A percentile compares a stretch with the other conserved stretches of the same genome.
Conservation (phyloP, 179 eudicot genomes). For the Silene coronaria region DNA sequence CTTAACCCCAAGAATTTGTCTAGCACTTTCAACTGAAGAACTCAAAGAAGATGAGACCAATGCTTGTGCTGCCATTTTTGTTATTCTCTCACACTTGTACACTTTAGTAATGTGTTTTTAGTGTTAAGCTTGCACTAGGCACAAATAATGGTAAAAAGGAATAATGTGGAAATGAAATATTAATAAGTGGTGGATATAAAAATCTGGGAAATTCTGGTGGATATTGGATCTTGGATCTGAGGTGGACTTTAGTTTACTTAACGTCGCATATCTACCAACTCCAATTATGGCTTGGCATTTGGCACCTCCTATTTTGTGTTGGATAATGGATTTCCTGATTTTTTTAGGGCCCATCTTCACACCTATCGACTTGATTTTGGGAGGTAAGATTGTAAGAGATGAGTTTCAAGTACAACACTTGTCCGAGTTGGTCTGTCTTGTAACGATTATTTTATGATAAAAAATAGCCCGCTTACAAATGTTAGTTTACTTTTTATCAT, state of each 20-base stretch:
- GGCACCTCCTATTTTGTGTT: slow-evolving; percentile 26
- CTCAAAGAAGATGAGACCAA: slow-evolving; percentile 72
- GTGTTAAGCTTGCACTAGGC: background rate
- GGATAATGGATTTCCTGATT: slow-evolving; percentile 43
- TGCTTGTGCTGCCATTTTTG: slow-evolving; percentile 73
- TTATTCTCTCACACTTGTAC: slow-evolving; percentile 9
- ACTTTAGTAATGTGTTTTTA: slow-evolving; percentile 4
- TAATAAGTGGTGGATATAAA: slow-evolving; percentile 1
- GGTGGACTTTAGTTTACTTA: slow-evolving; percentile 22
- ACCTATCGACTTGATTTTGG: background rate
- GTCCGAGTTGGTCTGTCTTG: no score
- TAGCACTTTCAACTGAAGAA: slow-evolving; percentile 64
- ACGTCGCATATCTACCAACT: slow-evolving; percentile 39
- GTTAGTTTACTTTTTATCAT: no score
- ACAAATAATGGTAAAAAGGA: slow-evolving; percentile 3
- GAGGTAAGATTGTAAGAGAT: background rate
- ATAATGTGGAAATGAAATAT: background rate
- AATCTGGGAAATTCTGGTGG: slow-evolving; percentile 32
- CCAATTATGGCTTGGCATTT: slow-evolving; percentile 45
- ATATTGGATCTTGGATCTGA: slow-evolving; percentile 26
- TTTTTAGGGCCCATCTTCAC: slow-evolving; percentile 5
- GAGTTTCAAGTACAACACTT: no score
- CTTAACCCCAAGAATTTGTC: slow-evolving; percentile 61
- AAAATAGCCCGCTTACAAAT: no score
- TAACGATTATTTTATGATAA: no score